Evolutionary conservation across 148 eudicot species (phyloP), one percentile per base, ranked within the genome.

Genomic region (Fagopyrum tataricum): DNA sequence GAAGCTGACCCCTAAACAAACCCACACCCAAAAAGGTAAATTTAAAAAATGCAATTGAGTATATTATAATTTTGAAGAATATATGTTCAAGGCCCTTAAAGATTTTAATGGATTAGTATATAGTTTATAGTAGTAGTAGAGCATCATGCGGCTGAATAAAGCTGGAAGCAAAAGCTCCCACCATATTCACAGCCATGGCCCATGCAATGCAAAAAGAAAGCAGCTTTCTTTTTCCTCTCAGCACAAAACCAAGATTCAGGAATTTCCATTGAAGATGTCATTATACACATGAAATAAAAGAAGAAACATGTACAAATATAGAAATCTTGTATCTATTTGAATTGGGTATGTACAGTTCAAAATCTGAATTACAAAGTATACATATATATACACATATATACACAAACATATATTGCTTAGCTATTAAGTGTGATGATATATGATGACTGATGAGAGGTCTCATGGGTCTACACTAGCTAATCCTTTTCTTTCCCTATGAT

Each of bases 81-180:
- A 70, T 43, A 41, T 37, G 1, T 68, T n/a, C 18, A n/a, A 14
- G 42, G 43, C 17, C 15, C 44, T 23, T 31, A 64, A 64, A 64
- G 43, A 64, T 39, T 5, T 37, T 2, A 37, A 64, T 64, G 69
- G 13, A 21, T 58, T 58, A 64, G 41, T 64, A 37, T 55, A 18
- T 55, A 20, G 66, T 59, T 59, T 59, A 59, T 64, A 37, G 69
- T 64, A 31, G 7, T 26, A 24, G 44, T 37, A 39, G 37, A 7
- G 69, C 69, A 64, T 64, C 69, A 64, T 64, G 69, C 69, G 69
- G 69, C 69, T 64, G 69, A 64, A 64, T 64, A 64, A 64, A 64
- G 69, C 69, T 64, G 69, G 69, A 64, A 14, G 31, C 69, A 64
- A 64, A 64, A 64, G 69, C 69, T 64, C 69, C 67, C 69, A 64